These are phyloP conservation scores for Pseudohyphozyma bogoriensis DNA, from an alignment of 768 basidiomycete genomes.

Conservation along the genomic window DNA sequence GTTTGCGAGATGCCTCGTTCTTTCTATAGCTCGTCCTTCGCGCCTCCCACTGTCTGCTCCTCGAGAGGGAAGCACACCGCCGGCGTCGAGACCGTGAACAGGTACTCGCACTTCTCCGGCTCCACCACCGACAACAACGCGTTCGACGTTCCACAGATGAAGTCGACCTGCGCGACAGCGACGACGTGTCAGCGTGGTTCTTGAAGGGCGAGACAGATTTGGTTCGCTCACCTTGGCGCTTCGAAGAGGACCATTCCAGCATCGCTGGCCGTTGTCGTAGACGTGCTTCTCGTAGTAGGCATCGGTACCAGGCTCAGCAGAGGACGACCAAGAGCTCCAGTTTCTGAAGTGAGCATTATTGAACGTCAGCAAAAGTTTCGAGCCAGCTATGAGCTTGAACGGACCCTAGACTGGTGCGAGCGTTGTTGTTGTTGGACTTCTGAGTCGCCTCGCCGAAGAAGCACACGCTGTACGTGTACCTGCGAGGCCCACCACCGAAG, in stretches of 20 bases:
- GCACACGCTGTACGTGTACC: constrained; percentile 90
- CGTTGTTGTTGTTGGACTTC: constrained; percentile 71
- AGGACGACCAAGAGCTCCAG: constrained; percentile 71
- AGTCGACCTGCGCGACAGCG: constrained; percentile 49
- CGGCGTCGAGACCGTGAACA: constrained; percentile 30
- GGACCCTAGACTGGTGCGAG: constrained; percentile 70
- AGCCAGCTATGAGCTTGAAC: constrained; percentile 33
- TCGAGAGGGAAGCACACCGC: constrained; percentile 23
- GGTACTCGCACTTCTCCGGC: constrained; percentile 68
- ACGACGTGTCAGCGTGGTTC: constrained; percentile 5
- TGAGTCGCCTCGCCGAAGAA: constrained; percentile 80
- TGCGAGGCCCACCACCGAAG: too few relatives aligned
- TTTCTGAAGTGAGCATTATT: constrained; percentile 47
- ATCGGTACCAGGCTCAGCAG: constrained; percentile 47
- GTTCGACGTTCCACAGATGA: constrained; percentile 80
- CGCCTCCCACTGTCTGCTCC: background rate
- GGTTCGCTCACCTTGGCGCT: constrained; percentile 55
- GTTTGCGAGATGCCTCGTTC: too few relatives aligned
- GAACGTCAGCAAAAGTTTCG: too few relatives aligned
- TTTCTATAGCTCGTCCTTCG: constrained; percentile 20
- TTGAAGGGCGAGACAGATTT: background rate
- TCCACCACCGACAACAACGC: constrained; percentile 65
- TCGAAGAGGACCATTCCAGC: constrained; percentile 66
- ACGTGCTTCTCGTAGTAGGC: constrained; percentile 72
- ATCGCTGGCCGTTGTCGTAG: constrained; percentile 74